Conservation (phyloP, 768 basidiomycete genomes). For the Suillus lakei region DNA sequence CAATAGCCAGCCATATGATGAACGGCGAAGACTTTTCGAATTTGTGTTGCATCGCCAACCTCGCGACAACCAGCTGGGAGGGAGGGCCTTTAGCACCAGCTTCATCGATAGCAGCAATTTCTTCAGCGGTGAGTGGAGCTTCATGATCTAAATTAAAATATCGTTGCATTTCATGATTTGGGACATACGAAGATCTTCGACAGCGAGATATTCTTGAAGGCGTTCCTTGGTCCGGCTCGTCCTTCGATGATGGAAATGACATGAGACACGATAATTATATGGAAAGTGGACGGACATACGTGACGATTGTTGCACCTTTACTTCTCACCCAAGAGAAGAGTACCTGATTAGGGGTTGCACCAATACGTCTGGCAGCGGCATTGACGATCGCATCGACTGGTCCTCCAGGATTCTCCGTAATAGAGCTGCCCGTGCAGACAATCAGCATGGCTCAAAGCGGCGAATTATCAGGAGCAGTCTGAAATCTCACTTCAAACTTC, state of each 20-base stretch:
- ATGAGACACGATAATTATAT: constrained; percentile 3
- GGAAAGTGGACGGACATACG: constrained; percentile 40
- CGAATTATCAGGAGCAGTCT: constrained; percentile 33
- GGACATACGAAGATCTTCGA: constrained; percentile 58
- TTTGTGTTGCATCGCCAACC: background rate
- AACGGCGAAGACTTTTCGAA: background rate
- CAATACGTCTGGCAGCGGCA: constrained; percentile 55
- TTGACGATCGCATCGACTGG: constrained; percentile 63
- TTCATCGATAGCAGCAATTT: constrained; percentile 65
- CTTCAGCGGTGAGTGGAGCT: constrained; percentile 60
- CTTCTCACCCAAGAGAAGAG: constrained; percentile 70
- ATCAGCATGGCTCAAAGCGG: constrained; percentile 3
- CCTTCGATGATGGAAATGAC: constrained; percentile 33
- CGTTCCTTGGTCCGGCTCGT: constrained; percentile 65
- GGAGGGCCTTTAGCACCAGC: constrained; percentile 61
- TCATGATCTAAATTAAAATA: constrained; percentile 4
- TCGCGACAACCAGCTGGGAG: constrained; percentile 5
- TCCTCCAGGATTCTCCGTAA: constrained; percentile 64
- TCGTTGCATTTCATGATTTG: background rate
- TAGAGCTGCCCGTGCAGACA: constrained; percentile 45
- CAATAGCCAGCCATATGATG: background rate
- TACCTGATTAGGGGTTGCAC: constrained; percentile 66
- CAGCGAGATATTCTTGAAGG: constrained; percentile 68
- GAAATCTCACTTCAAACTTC: constrained; percentile 57
- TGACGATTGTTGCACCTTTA: constrained; percentile 72